phyloP scores from a whole-genome alignment of 257 asterid species.

The Mentha longifolia region DNA sequence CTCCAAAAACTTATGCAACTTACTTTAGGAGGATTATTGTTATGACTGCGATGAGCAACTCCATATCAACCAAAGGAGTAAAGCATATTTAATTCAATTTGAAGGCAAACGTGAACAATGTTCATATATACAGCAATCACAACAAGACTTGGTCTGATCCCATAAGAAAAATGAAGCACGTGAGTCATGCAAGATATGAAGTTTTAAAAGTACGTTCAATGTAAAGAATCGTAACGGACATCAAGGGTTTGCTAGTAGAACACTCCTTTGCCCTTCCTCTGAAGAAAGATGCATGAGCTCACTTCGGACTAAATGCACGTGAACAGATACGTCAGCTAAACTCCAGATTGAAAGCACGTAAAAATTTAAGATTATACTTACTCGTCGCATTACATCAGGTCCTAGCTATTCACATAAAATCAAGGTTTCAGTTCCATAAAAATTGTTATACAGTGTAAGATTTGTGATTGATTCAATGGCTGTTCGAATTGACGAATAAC shows the following conservation, averaged over 20 bases:
- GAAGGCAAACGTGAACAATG: not conserved
- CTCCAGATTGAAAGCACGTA: not conserved
- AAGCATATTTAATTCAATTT: not conserved
- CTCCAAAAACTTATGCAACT: not conserved
- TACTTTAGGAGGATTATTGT: not conserved
- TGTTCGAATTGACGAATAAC: slow-evolving; percentile 9
- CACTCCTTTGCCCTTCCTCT: not conserved
- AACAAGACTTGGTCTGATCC: not conserved
- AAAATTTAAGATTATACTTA: not conserved
- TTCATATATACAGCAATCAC: not conserved
- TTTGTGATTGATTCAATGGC: slow-evolving; percentile 3
- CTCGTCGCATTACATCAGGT: not conserved
- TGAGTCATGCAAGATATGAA: not conserved
- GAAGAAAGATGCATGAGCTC: not conserved
- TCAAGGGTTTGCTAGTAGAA: not conserved
- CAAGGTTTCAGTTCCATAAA: not conserved
- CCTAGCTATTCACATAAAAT: not conserved
- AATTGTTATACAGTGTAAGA: not conserved
- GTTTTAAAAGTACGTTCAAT: not conserved
- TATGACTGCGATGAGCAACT: not conserved
- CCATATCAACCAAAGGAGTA: not conserved
- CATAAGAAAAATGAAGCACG: not conserved
- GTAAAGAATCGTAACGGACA: not conserved
- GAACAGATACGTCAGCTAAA: slow-evolving; percentile 3
- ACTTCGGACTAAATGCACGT: not conserved